These are phyloP conservation scores for Ceratocystis colombiana DNA, from an alignment of 2,329 filamentous ascomycete species.

Conservation along the genomic window DNA sequence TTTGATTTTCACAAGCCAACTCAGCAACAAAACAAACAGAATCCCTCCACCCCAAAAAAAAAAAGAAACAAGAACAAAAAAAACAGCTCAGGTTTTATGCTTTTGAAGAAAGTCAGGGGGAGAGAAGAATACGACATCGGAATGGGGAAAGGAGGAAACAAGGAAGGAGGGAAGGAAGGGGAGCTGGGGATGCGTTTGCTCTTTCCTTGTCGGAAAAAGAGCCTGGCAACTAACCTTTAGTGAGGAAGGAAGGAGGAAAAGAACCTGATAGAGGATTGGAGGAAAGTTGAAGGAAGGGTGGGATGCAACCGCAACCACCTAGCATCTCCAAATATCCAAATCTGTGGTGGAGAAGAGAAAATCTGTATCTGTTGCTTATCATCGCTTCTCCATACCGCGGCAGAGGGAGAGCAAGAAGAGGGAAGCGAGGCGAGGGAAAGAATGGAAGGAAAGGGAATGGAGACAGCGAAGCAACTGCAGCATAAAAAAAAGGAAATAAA, in stretches of 20 bases:
- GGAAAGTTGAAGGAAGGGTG: background rate
- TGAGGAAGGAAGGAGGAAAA: slow-evolving; percentile 5
- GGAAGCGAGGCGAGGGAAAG: background rate
- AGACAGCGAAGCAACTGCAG: too few relatives aligned
- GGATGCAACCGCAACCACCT: slow-evolving; percentile 3
- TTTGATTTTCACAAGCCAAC: background rate
- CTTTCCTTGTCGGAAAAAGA: too few relatives aligned
- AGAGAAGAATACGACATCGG: background rate
- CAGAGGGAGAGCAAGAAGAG: background rate
- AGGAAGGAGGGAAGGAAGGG: background rate
- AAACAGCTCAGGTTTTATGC: background rate
- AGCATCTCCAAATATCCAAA: slow-evolving; percentile 1
- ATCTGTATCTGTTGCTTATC: background rate
- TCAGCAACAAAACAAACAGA: too few relatives aligned
- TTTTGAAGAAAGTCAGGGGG: background rate
- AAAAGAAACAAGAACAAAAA: background rate
- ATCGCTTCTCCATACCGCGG: background rate
- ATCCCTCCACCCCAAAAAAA: too few relatives aligned
- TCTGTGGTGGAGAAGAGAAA: slow-evolving; percentile 7
- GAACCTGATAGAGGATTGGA: slow-evolving; percentile 6
- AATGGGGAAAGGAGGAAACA: background rate
- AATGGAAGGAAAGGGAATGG: too few relatives aligned
- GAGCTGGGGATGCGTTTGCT: background rate
- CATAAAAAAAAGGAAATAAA: too few relatives aligned
- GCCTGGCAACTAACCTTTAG: too few relatives aligned